Percentiles rank a stretch among this genome's conserved stretches.
Conservation (phyloP, 768 basidiomycete species). For the Russula griseocarnosa region DNA sequence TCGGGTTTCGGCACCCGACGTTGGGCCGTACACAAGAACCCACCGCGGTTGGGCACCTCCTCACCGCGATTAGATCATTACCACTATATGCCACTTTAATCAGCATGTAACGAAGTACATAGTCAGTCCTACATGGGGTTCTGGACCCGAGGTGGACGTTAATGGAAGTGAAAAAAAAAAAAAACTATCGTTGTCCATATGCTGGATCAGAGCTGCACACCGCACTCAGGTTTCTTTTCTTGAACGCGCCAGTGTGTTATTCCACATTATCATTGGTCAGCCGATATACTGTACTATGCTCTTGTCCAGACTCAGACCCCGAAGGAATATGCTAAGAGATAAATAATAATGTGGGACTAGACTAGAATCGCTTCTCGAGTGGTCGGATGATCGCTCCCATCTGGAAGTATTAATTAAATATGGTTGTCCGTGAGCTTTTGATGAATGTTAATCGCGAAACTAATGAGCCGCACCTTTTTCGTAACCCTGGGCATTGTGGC, state of each 20-base stretch:
- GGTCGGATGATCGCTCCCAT: constrained; percentile 71
- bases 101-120: too few species aligned
- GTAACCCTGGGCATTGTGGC: constrained; percentile 79
- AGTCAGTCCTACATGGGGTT: too few species aligned
- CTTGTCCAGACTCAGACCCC: not conserved
- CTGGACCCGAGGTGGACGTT: too few species aligned
- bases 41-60: too few species aligned
- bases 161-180: too few species aligned
- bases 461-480: constrained; percentile 61
- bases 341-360: constrained; percentile 26
- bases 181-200: not conserved
- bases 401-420: constrained; percentile 34
- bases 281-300: not conserved
- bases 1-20: too few species aligned
- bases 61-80: too few species aligned
- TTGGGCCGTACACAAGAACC: too few species aligned
- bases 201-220: not conserved
- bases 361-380: constrained; percentile 49
- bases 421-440: not conserved
- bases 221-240: not conserved
- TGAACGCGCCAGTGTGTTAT: not conserved
- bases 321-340: not conserved
- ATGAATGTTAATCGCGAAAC: not conserved
- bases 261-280: not conserved
- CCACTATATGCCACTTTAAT: too few species aligned